A percentile compares a stretch with the other conserved stretches of the same genome.
Evolutionary conservation across 352 stramenopile species (phyloP).

Genomic region (Globisporangium paroecandrum): DNA sequence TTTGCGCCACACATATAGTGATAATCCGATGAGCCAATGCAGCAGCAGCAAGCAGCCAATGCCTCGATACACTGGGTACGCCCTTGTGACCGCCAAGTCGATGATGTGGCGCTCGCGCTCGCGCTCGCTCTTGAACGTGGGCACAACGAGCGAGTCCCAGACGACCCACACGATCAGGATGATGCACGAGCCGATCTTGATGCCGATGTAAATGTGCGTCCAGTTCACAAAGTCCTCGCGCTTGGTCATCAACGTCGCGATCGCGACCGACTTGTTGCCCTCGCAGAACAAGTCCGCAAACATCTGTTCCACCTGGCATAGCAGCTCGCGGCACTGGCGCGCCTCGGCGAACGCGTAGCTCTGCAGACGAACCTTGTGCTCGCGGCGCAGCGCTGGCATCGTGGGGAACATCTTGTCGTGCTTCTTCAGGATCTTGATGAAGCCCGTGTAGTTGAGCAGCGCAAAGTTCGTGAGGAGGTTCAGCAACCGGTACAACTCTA

Average conservation of each 20-base stretch:
- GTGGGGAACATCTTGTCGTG: conserved; percentile 88
- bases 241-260: conserved; percentile 81
- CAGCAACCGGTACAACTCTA: conserved; percentile 91
- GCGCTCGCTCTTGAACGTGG: conserved; percentile 59
- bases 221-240: conserved; percentile 74
- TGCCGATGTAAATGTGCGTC: conserved; percentile 80
- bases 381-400: conserved; percentile 28
- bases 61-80: conserved; percentile 94
- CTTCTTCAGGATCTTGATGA: conserved; percentile 98
- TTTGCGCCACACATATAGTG: conserved; percentile 88
- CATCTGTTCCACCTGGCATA: conserved; percentile 54
- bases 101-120: conserved; percentile 73
- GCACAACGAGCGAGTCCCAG: conserved; percentile 92
- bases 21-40: conserved; percentile 94
- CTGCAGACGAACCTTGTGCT: conserved; percentile 51
- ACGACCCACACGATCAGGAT: conserved; percentile 91
- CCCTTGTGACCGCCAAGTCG: conserved; percentile 67
- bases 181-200: conserved; percentile 78
- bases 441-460: conserved; percentile 97
- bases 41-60: conserved; percentile 93
- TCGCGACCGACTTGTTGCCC: conserved; percentile 60
- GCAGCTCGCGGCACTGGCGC: conserved; percentile 39
- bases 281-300: conserved; percentile 80
- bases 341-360: conserved; percentile 61
- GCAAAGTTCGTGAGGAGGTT: conserved; percentile 96